Evolutionary conservation across 768 basidiomycete genomes (phyloP), one percentile per base, ranked within the genome.

Genomic region (Serendipita sp.): DNA sequence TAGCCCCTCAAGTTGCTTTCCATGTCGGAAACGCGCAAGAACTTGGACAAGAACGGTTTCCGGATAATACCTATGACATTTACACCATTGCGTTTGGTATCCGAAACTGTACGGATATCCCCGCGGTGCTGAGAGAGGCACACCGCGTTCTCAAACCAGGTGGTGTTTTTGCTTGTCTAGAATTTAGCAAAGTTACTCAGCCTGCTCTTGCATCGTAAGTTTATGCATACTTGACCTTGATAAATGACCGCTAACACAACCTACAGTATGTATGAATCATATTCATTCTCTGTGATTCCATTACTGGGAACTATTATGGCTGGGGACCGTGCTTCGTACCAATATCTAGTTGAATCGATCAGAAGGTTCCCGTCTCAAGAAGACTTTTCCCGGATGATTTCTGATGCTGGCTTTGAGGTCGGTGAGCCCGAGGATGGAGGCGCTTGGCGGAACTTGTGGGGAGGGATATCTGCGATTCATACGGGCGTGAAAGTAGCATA

Each of bases 51-150:
- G 77, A 81, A 3, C 77, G 82, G 64, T 93, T 99, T 73, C 77
- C 81, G 3, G 83, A 88, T 70, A 84, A 91, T 73, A 83, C 89
- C 16, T 92, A 94, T 68, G 93, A 99, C 76, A 77, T 97, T 16
- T 99, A 99, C 77, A 99, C 96, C 32, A 97, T 99, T 73, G 92
- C 96, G 0, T 99, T 99, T 70, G 95, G 96, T 30, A 98, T 98
- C 69, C 82, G 96, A 45, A 99, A 99, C 72, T 94, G 92, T 77
- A 99, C 96, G 16, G 90, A 89, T 56, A 83, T 97, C 65, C 87
- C 89, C 1, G 85, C 83, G 28, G 96, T 92, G 15, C 77, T 99
- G 51, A 79, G 80, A 65, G 92, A 97, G 73, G 96, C 96, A 1
- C 77, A 95, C 74, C 83, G 96, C 28, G 93, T 98, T 13, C 81